Conservation (phyloP, 2,329 filamentous ascomycete genomes). For the Shiraia bambusicola region DNA sequence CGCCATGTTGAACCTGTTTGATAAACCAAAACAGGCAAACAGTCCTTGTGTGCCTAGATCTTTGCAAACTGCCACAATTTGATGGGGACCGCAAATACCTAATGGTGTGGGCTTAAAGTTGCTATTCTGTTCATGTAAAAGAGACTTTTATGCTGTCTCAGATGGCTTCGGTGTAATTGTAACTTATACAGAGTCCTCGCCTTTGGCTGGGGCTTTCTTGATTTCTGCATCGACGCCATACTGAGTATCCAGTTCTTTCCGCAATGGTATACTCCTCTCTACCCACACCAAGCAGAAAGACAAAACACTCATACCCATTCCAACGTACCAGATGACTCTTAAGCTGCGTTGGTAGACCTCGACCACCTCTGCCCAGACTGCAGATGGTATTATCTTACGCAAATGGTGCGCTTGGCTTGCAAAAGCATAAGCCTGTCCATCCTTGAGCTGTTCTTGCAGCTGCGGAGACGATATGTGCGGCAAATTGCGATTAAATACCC, state of each 20-base stretch:
- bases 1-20: no score
- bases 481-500: neutral
- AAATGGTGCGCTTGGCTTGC: neutral
- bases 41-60: no score
- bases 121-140: no score
- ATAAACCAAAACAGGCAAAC: no score
- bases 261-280: constrained; percentile 1
- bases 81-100: no score
- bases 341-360: neutral
- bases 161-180: no score
- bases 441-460: neutral
- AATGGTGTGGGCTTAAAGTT: no score
- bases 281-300: constrained; percentile 1
- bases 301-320: neutral
- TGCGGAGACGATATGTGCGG: neutral
- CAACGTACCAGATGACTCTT: constrained; percentile 1
- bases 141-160: no score
- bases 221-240: constrained; percentile 4
- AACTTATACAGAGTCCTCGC: no score
- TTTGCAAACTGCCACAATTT: no score
- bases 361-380: neutral
- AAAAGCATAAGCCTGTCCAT: constrained; percentile 4
- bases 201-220: neutral
- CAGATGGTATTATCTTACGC: neutral
- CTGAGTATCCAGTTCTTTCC: constrained; percentile 7